Conservation (phyloP, 2,329 filamentous ascomycete genomes). For the Hypomyces rosellus region DNA sequence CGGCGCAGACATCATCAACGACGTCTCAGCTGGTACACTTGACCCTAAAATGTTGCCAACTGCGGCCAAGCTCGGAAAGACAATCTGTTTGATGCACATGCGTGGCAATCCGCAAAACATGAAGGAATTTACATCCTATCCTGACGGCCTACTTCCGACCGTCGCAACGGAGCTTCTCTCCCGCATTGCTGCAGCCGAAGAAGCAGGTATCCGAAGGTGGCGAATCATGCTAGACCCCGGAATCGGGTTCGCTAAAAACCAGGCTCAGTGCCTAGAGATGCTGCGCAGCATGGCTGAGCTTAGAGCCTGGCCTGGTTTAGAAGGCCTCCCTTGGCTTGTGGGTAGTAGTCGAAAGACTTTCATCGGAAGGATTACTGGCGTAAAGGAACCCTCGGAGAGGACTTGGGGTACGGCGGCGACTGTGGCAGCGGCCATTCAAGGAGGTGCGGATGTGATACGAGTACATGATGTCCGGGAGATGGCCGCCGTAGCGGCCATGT, state of each 20-base stretch:
- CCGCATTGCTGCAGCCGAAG: slow-evolving; percentile 68
- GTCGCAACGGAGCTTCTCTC: slow-evolving; percentile 62
- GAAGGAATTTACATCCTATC: slow-evolving; percentile 63
- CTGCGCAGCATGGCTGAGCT: slow-evolving; percentile 62
- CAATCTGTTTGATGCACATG: slow-evolving; percentile 88
- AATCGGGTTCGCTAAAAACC: slow-evolving; percentile 85
- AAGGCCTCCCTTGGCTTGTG: slow-evolving; percentile 77
- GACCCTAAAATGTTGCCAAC: slow-evolving; percentile 78
- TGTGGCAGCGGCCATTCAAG: slow-evolving; percentile 76
- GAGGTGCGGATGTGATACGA: slow-evolving; percentile 84
- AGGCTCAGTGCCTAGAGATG: slow-evolving; percentile 74
- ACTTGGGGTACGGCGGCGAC: slow-evolving; percentile 84
- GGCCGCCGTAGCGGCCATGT: slow-evolving; percentile 75
- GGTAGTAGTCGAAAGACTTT: slow-evolving; percentile 88
- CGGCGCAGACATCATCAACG: slow-evolving; percentile 91
- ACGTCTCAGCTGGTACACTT: slow-evolving; percentile 76
- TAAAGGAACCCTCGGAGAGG: slow-evolving; percentile 62
- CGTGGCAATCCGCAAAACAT: slow-evolving; percentile 81
- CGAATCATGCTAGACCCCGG: slow-evolving; percentile 92
- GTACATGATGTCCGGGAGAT: slow-evolving; percentile 91
- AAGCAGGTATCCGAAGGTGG: slow-evolving; percentile 82
- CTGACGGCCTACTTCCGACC: slow-evolving; percentile 57
- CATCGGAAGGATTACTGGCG: slow-evolving; percentile 74
- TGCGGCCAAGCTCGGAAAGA: slow-evolving; percentile 69
- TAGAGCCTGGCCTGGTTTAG: slow-evolving; percentile 56